Conservation (phyloP, 2,329 filamentous ascomycete species). For the Sphaerulina populicola region DNA sequence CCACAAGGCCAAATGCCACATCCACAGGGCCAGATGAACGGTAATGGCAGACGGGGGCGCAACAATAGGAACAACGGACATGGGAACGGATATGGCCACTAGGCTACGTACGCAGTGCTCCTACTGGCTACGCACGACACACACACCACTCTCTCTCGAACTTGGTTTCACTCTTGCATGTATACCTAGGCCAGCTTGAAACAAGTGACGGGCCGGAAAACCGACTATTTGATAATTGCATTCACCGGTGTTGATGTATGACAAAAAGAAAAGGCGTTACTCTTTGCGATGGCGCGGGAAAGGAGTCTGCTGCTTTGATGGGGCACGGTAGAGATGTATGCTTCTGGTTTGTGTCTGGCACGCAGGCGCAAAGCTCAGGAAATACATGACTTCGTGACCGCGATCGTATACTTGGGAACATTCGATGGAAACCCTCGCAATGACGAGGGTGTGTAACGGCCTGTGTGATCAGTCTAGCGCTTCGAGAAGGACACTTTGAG, state of each 20-base stretch:
- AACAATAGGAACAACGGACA: slow-evolving; percentile 3
- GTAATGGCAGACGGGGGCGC: slow-evolving; percentile 17
- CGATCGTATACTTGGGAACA: too few species aligned
- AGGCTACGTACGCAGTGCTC: neutral
- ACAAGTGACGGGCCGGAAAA: neutral
- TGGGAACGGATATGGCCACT: slow-evolving; percentile 5
- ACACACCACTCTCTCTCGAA: neutral
- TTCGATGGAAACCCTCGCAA: too few species aligned
- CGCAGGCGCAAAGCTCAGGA: neutral
- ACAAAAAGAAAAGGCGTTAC: neutral
- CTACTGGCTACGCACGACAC: neutral
- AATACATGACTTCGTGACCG: neutral
- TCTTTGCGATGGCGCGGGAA: neutral
- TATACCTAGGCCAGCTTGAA: slow-evolving; percentile 4
- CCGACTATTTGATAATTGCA: neutral
- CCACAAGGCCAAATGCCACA: slow-evolving; percentile 19
- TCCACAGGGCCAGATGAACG: slow-evolving; percentile 16
- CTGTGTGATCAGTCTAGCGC: neutral
- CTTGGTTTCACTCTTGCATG: neutral
- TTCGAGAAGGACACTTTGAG: neutral
- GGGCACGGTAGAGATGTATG: neutral
- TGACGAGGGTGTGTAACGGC: neutral
- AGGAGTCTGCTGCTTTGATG: neutral
- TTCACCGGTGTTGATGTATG: slow-evolving; percentile 1
- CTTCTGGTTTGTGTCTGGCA: neutral